phyloP scores from a whole-genome alignment of 768 basidiomycete species.

The Cubamyces lactineus region DNA sequence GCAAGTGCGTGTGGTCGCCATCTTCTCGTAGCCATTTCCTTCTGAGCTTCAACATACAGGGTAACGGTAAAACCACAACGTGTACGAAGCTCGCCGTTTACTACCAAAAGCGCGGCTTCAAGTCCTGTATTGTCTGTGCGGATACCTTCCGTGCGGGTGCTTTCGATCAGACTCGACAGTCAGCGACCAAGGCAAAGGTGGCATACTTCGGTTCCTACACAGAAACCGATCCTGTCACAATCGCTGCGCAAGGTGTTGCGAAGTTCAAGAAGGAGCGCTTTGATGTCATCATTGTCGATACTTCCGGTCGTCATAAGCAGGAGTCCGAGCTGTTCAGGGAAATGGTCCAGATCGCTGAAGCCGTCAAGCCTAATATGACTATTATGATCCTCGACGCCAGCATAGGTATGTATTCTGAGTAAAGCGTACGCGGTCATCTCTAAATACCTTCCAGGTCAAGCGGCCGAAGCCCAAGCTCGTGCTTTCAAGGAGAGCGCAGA shows the following conservation, averaged over 20 bases:
- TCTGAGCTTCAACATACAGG: constrained; percentile 46
- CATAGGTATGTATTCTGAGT: constrained; percentile 62
- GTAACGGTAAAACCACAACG: constrained; percentile 98
- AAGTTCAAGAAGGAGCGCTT: constrained; percentile 99
- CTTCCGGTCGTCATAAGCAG: constrained; percentile 95
- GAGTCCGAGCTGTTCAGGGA: constrained; percentile 96
- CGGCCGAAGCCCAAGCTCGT: constrained; percentile 92
- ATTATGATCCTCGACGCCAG: constrained; percentile 95
- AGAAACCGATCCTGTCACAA: constrained; percentile 95
- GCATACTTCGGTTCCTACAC: constrained; percentile 99
- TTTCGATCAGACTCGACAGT: constrained; percentile 98
- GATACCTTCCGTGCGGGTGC: constrained; percentile 99
- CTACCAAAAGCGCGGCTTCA: constrained; percentile 96
- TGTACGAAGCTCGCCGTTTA: constrained; percentile 98
- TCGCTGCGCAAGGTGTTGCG: constrained; percentile 90
- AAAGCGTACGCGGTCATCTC: neutral
- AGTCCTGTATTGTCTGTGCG: constrained; percentile 96
- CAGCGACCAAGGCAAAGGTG: constrained; percentile 97
- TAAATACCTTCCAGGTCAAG: constrained; percentile 63
- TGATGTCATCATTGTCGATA: constrained; percentile 98
- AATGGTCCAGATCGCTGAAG: constrained; percentile 95
- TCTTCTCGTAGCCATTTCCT: no score
- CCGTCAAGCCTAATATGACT: constrained; percentile 96
- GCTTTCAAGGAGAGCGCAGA: constrained; percentile 98
- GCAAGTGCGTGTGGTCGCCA: constrained; percentile 59